phyloP scores from a whole-genome alignment of 805 yeast genomes.

The Lipomyces spencermartinsiae region DNA sequence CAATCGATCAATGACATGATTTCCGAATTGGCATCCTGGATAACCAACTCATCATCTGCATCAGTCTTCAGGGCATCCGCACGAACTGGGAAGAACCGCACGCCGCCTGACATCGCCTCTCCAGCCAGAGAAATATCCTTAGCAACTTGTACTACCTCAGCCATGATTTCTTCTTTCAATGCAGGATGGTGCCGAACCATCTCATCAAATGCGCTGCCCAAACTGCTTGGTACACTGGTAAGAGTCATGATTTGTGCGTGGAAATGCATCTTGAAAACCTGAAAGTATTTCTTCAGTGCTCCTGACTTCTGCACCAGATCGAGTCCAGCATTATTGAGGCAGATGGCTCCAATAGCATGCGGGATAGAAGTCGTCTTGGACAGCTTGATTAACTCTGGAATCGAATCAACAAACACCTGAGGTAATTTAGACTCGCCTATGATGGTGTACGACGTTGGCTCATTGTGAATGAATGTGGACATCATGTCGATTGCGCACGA shows the following conservation, averaged over 20 bases:
- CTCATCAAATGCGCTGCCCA: slow-evolving; percentile 79
- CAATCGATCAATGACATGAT: slow-evolving; percentile 32
- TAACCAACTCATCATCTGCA: slow-evolving; percentile 33
- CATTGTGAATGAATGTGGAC: slow-evolving; percentile 78
- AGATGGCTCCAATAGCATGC: slow-evolving; percentile 80
- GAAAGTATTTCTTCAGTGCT: slow-evolving; percentile 55
- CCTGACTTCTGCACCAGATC: slow-evolving; percentile 54
- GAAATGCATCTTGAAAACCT: slow-evolving; percentile 55
- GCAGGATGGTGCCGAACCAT: slow-evolving; percentile 82
- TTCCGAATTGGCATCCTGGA: slow-evolving; percentile 33
- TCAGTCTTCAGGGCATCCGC: slow-evolving; percentile 32
- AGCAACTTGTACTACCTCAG: slow-evolving; percentile 44
- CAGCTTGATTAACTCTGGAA: slow-evolving; percentile 58
- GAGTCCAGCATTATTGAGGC: slow-evolving; percentile 77
- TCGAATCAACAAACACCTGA: slow-evolving; percentile 65
- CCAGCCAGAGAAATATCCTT: slow-evolving; percentile 24
- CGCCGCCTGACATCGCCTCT: slow-evolving; percentile 28
- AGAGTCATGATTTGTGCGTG: slow-evolving; percentile 61
- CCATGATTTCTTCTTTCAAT: slow-evolving; percentile 63
- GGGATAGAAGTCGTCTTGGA: slow-evolving; percentile 66
- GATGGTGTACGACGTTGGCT: slow-evolving; percentile 85
- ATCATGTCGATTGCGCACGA: slow-evolving; percentile 68
- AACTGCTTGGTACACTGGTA: slow-evolving; percentile 58
- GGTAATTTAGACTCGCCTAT: slow-evolving; percentile 79
- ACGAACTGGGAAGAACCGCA: slow-evolving; percentile 34